phyloP scores from a whole-genome alignment of 2,329 filamentous ascomycete species.

The Allantophomopsis cytisporea region DNA sequence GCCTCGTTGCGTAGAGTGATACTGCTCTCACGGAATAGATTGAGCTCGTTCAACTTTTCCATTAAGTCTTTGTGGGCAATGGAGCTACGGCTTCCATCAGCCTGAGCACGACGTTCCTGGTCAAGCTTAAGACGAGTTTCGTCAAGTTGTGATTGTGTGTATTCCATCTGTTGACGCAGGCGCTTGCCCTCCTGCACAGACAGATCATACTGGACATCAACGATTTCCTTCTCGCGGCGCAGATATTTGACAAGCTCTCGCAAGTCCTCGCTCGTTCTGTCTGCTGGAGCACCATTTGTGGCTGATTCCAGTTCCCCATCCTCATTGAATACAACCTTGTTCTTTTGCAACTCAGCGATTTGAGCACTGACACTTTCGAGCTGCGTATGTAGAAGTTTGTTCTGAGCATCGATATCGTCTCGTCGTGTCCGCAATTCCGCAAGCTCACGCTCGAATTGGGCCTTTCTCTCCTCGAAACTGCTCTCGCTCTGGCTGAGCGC shows the following conservation, averaged over 20 bases:
- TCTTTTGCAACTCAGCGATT: constrained; percentile 67
- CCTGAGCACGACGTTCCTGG: constrained; percentile 68
- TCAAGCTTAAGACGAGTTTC: constrained; percentile 80
- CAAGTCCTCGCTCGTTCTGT: constrained; percentile 57
- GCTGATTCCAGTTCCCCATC: constrained; percentile 26
- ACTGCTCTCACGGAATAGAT: constrained; percentile 90
- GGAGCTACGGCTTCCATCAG: constrained; percentile 59
- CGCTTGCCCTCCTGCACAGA: constrained; percentile 80
- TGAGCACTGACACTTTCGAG: constrained; percentile 73
- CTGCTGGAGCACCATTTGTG: constrained; percentile 28
- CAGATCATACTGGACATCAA: constrained; percentile 90
- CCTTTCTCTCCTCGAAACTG: constrained; percentile 75
- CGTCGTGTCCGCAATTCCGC: constrained; percentile 63
- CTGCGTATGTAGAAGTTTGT: constrained; percentile 80
- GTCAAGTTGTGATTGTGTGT: constrained; percentile 77
- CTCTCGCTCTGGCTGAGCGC: constrained; percentile 68
- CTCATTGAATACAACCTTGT: constrained; percentile 45
- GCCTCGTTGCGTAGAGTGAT: constrained; percentile 81
- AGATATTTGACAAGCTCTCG: constrained; percentile 87
- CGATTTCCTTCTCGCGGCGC: constrained; percentile 90
- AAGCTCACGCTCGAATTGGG: constrained; percentile 74
- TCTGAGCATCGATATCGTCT: constrained; percentile 78
- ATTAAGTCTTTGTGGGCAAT: constrained; percentile 81
- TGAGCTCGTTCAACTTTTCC: constrained; percentile 90
- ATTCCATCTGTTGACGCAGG: constrained; percentile 79